A percentile compares a stretch with the other conserved stretches of the same genome.
phyloP scores from a whole-genome alignment of 352 stramenopile species.

The Globisporangium spinosum region DNA sequence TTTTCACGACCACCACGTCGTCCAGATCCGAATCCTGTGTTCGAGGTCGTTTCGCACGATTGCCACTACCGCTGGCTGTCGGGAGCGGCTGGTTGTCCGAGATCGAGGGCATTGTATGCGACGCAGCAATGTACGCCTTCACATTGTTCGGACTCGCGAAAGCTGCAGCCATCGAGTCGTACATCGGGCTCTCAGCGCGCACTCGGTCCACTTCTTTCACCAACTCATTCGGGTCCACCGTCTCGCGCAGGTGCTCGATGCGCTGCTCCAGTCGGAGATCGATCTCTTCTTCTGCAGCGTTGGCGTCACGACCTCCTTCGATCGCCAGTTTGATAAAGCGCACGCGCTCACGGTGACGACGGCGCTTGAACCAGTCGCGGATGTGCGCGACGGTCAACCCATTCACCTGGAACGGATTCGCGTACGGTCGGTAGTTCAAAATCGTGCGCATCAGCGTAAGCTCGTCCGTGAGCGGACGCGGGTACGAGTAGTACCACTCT shows the following conservation, averaged over 20 bases:
- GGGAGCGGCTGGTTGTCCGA: slow-evolving; percentile 32
- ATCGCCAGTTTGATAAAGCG: slow-evolving; percentile 72
- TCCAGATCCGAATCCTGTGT: slow-evolving; percentile 66
- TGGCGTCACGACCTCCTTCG: slow-evolving; percentile 53
- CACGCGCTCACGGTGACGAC: slow-evolving; percentile 73
- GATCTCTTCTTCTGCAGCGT: slow-evolving; percentile 73
- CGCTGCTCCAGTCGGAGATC: slow-evolving; percentile 73
- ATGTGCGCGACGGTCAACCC: slow-evolving; percentile 67
- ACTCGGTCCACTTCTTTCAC: slow-evolving; percentile 78
- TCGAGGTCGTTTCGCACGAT: slow-evolving; percentile 49
- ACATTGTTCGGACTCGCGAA: slow-evolving; percentile 64
- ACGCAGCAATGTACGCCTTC: slow-evolving; percentile 52
- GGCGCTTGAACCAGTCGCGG: slow-evolving; percentile 85
- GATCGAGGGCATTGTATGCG: slow-evolving; percentile 42
- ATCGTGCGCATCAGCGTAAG: slow-evolving; percentile 84
- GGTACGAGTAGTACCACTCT: slow-evolving; percentile 84
- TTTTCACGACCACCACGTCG: slow-evolving; percentile 62
- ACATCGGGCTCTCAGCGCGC: slow-evolving; percentile 55
- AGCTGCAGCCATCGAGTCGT: slow-evolving; percentile 56
- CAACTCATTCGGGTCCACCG: slow-evolving; percentile 72
- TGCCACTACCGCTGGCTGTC: neutral
- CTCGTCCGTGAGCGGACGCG: slow-evolving; percentile 69
- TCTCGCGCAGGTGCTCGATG: slow-evolving; percentile 62
- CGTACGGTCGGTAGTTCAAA: slow-evolving; percentile 75
- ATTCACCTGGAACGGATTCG: slow-evolving; percentile 57